A percentile compares a stretch with the other conserved stretches of the same genome.
phyloP scores from a whole-genome alignment of 2,329 filamentous ascomycete genomes.

The Graphium sp. region DNA sequence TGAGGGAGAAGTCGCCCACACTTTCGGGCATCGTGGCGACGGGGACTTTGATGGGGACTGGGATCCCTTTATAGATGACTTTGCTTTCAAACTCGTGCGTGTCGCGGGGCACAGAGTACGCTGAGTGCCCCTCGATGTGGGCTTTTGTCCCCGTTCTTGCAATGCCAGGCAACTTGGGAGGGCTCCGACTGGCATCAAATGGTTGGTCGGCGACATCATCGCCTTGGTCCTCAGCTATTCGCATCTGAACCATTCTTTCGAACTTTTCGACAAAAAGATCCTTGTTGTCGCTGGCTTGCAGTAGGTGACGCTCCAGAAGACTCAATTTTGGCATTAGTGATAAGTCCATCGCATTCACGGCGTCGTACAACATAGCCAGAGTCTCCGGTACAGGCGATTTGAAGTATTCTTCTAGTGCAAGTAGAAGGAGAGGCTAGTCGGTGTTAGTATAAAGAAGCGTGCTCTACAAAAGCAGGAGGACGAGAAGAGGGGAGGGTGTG shows the following conservation, averaged over 20 bases:
- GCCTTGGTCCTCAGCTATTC: conserved; percentile 48
- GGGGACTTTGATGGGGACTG: conserved; percentile 91
- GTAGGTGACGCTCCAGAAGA: conserved; percentile 64
- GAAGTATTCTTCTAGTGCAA: conserved; percentile 95
- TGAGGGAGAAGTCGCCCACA: conserved; percentile 90
- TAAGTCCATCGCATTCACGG: conserved; percentile 92
- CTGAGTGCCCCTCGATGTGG: conserved; percentile 42
- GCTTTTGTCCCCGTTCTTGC: conserved; percentile 46
- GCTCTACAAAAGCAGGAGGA: conserved; percentile 3
- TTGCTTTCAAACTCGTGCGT: conserved; percentile 96
- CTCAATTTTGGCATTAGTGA: conserved; percentile 82
- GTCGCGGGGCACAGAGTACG: conserved; percentile 70
- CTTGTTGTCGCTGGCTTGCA: conserved; percentile 84
- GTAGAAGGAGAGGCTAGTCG: conserved; percentile 60
- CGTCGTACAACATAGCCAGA: conserved; percentile 71
- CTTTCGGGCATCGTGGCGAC: conserved; percentile 89
- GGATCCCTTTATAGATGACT: conserved; percentile 90
- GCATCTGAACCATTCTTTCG: conserved; percentile 78
- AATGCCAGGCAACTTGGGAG: conserved; percentile 27
- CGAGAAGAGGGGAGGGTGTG: conserved; percentile 1
- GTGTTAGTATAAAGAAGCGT: conserved; percentile 1
- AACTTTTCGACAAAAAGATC: conserved; percentile 98
- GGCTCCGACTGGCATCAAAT: conserved; percentile 29
- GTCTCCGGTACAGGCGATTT: conserved; percentile 81
- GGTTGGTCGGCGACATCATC: conserved; percentile 22